A percentile compares a stretch with the other conserved stretches of the same genome.
Conservation (phyloP, 1,284 basidiomycete genomes). For the Mixia osmundae region DNA sequence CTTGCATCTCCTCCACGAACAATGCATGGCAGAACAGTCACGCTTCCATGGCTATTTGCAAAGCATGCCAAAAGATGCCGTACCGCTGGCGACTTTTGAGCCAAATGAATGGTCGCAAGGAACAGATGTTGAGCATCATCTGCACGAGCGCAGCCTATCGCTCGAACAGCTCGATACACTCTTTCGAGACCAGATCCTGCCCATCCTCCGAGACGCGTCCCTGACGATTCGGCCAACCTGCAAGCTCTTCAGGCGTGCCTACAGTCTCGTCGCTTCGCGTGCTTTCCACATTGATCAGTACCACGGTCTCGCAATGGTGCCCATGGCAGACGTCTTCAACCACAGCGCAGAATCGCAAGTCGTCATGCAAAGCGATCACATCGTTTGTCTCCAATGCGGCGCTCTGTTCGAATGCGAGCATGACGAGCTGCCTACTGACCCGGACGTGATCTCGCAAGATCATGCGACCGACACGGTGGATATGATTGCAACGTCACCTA, state of each 20-base stretch:
- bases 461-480: conserved; percentile 19
- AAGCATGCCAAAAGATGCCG: conserved; percentile 19
- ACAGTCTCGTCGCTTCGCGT: conserved; percentile 56
- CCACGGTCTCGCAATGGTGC: conserved; percentile 65
- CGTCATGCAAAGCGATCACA: conserved; percentile 55
- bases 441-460: neutral
- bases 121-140: conserved; percentile 21
- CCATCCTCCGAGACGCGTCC: neutral
- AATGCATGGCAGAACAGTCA: conserved; percentile 19
- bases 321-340: conserved; percentile 73
- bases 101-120: conserved; percentile 19
- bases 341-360: conserved; percentile 48
- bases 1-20: conserved; percentile 23
- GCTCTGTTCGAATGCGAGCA: conserved; percentile 46
- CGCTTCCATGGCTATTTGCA: conserved; percentile 23
- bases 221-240: conserved; percentile 21
- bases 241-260: conserved; percentile 40
- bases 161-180: neutral
- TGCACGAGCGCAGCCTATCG: conserved; percentile 5
- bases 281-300: conserved; percentile 70
- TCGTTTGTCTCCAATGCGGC: conserved; percentile 60
- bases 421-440: conserved; percentile 25
- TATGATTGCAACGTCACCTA: conserved; percentile 19
- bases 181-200: conserved; percentile 2
- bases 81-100: conserved; percentile 16